Conservation (phyloP, 306 rosid species). For the Rosa rugosa region DNA sequence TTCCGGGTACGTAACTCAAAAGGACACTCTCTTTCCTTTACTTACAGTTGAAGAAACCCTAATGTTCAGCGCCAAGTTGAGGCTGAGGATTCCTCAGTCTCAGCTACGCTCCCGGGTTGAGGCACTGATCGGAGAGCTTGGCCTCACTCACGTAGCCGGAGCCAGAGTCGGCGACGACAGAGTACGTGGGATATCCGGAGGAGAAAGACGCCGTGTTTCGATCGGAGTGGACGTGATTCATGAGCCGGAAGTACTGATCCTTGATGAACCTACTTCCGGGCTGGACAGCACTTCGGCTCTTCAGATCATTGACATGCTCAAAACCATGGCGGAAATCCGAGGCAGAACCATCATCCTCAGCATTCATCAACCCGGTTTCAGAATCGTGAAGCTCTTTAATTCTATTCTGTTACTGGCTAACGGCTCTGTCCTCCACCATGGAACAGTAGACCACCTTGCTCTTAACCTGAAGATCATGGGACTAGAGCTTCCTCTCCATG, state of each 20-base stretch:
- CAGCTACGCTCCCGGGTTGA: conserved; percentile 70
- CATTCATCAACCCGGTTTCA: conserved; percentile 90
- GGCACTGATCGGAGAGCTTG: conserved; percentile 68
- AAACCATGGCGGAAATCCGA: conserved; percentile 71
- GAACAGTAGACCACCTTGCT: conserved; percentile 66
- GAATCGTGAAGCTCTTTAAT: conserved; percentile 76
- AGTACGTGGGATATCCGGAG: conserved; percentile 84
- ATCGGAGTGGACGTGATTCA: conserved; percentile 94
- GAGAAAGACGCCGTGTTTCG: conserved; percentile 86
- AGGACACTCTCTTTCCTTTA: conserved; percentile 70
- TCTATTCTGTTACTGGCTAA: conserved; percentile 66
- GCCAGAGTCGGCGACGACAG: conserved; percentile 80
- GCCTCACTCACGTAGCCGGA: conserved; percentile 64
- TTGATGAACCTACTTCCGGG: conserved; percentile 97
- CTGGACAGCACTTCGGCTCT: conserved; percentile 89
- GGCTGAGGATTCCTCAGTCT: conserved; percentile 50
- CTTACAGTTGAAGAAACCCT: conserved; percentile 93
- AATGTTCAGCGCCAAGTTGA: conserved; percentile 55
- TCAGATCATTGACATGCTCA: conserved; percentile 83
- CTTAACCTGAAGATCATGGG: conserved; percentile 63
- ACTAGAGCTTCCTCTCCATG: conserved; percentile 80
- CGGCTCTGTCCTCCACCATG: conserved; percentile 78
- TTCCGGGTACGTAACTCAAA: conserved; percentile 91
- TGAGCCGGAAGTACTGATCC: conserved; percentile 76
- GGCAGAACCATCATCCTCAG: conserved; percentile 77